A percentile compares a stretch with the other conserved stretches of the same genome.
phyloP scores from a whole-genome alignment of 75 land plant genomes.

The Larix kaempferi region DNA sequence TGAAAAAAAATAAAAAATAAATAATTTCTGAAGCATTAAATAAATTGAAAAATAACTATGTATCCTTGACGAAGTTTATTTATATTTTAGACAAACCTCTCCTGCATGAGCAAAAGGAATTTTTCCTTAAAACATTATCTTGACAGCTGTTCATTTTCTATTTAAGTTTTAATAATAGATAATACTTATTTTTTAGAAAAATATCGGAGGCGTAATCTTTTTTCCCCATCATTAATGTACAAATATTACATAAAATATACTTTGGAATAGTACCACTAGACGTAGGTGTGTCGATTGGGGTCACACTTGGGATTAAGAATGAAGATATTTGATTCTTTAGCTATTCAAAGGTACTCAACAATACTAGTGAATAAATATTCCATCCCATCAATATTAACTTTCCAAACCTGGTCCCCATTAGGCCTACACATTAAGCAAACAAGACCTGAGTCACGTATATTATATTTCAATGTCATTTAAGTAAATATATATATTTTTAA shows the following conservation, averaged over 20 bases:
- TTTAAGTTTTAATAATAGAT: background rate
- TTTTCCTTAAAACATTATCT: background rate
- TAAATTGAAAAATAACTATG: conserved; percentile 9
- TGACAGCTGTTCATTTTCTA: background rate
- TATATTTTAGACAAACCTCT: conserved; percentile 70
- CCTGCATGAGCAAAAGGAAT: conserved; percentile 27
- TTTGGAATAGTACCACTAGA: conserved; percentile 60
- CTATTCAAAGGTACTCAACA: conserved; percentile 73
- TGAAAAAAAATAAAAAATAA: no score
- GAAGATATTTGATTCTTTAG: conserved; percentile 81
- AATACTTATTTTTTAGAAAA: background rate
- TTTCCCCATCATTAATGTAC: background rate
- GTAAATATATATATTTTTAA: background rate
- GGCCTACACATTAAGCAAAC: conserved; percentile 45
- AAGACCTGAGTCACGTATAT: background rate
- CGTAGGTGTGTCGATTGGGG: conserved; percentile 48
- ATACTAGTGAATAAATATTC: conserved; percentile 73
- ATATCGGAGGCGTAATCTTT: background rate
- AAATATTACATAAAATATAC: no score
- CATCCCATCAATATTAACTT: conserved; percentile 91
- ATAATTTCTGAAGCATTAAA: background rate
- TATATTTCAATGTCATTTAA: background rate
- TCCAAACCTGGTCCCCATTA: conserved; percentile 60
- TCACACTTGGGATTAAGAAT: conserved; percentile 76
- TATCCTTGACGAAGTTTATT: conserved; percentile 60